Evolutionary conservation across 352 stramenopile genomes (phyloP).

Genomic region (Peronospora tabacina): DNA sequence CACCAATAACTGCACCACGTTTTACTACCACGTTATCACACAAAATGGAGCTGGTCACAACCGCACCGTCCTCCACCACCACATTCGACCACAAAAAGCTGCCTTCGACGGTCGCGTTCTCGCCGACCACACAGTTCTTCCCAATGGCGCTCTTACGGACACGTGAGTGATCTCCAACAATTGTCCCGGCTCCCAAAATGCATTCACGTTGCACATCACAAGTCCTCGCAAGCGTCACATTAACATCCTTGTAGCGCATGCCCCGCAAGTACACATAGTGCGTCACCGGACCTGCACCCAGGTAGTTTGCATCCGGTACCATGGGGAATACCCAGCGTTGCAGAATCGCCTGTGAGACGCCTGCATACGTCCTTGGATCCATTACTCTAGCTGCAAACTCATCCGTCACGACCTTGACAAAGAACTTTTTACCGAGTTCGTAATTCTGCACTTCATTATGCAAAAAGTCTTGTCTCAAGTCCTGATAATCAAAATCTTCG

Average conservation of each 20-base stretch:
- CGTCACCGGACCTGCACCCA: conserved; percentile 39
- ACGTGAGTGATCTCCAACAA: conserved; percentile 44
- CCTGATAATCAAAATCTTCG: conserved; percentile 98
- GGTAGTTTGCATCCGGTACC: conserved; percentile 89
- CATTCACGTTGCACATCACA: conserved; percentile 53
- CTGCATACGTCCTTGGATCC: conserved; percentile 90
- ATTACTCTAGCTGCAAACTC: conserved; percentile 92
- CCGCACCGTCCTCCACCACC: conserved; percentile 62
- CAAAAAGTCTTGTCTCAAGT: conserved; percentile 93
- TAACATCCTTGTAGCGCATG: conserved; percentile 79
- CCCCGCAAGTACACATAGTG: conserved; percentile 73
- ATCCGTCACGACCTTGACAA: conserved; percentile 87
- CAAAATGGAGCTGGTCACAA: conserved; percentile 73
- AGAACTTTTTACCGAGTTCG: conserved; percentile 96
- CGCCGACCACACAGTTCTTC: conserved; percentile 59
- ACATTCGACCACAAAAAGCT: conserved; percentile 85
- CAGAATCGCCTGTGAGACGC: conserved; percentile 90
- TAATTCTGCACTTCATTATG: conserved; percentile 96
- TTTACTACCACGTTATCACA: conserved; percentile 78
- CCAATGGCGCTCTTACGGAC: conserved; percentile 64
- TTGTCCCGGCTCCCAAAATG: conserved; percentile 60
- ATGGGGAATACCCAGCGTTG: conserved; percentile 94
- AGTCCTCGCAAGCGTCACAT: conserved; percentile 61
- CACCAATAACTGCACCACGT: conserved; percentile 54
- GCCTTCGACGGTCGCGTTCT: conserved; percentile 58